A percentile compares a stretch with the other conserved stretches of the same genome.
These are phyloP conservation scores for Toxoplasma gondii DNA, from an alignment of 169 alveolate genomes.

Conservation along the genomic window DNA sequence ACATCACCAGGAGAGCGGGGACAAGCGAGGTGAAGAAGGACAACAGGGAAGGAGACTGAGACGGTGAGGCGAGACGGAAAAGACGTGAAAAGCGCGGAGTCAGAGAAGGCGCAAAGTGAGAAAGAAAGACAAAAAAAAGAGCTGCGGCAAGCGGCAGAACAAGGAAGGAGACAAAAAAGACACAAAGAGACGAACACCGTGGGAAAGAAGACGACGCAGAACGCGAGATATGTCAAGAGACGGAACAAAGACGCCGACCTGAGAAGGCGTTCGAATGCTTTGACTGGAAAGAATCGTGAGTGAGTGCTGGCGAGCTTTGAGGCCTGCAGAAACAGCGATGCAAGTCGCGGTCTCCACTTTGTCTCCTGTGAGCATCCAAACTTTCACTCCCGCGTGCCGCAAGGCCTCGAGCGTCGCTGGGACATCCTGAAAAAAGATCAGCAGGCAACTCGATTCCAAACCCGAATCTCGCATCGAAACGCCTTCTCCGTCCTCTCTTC, in stretches of 20 bases:
- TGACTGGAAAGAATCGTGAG: slow-evolving; percentile 16
- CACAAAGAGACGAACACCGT: too few species aligned
- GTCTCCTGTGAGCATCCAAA: slow-evolving; percentile 99
- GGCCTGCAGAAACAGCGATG: slow-evolving; percentile 96
- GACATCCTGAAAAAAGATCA: slow-evolving; percentile 86
- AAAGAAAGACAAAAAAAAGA: too few species aligned
- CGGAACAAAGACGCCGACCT: slow-evolving; percentile 10
- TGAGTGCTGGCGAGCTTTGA: slow-evolving; percentile 78
- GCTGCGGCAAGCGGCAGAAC: too few species aligned
- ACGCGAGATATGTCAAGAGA: background rate
- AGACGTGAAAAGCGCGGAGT: background rate
- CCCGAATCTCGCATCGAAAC: background rate
- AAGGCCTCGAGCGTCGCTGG: slow-evolving; percentile 92
- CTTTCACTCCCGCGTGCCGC: slow-evolving; percentile 96
- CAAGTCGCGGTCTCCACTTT: slow-evolving; percentile 99
- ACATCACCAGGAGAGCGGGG: too few species aligned
- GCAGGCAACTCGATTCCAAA: background rate
- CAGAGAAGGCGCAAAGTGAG: background rate
- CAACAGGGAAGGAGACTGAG: background rate
- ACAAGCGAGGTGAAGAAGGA: background rate
- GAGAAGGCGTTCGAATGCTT: slow-evolving; percentile 9
- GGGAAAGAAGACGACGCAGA: background rate
- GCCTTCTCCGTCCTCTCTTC: too few species aligned
- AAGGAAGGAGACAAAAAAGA: too few species aligned
- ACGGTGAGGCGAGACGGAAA: background rate